Base-by-base conservation (phyloP, 2,329 filamentous ascomycete genomes). In the Colletotrichum brevisporum region DNA sequence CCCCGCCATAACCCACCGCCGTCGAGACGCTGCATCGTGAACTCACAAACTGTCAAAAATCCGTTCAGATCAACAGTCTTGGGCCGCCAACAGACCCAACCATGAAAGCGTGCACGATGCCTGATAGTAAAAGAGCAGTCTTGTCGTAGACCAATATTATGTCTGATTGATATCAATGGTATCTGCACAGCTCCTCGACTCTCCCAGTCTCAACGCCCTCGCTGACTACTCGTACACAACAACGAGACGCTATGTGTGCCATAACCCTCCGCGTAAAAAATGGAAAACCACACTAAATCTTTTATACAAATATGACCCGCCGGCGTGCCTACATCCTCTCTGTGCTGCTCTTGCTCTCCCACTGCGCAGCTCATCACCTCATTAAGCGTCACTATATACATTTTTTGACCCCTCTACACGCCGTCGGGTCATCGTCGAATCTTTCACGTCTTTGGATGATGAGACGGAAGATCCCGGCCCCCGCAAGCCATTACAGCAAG, bases 291-390 rank as follows among this genome's bases (percentile, higher is more conserved):
- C 60, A 67, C 51, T 71, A 39, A 67, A 72, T 71, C 63, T 69
- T 72, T 62, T 76, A 74, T 75, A 74, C 75, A 76, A 47, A 76
- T 66, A 76, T 76, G 71, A 69, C 58, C 57, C 55, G 26, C 63
- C 68, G 64, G 67, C 69, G 64, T 63, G 56, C 56, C 71, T 64
- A 50, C 68, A 63, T 65, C 26, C 41, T 24, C 51, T 59, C 43
- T 21, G 12, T 64, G 41, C 13, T 31, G 36, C 41, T 27, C 54
- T 61, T 43, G n/a, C 27, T 16, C 13, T 31, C 43, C 21, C 27
- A 13, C 6, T 18, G 43, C 54, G 24, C 48, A 21, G 48, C 41
- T 56, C 50, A 21, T 47, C 61, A 18, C 67, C 55, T 67, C 67
- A 69, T 69, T 66, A 69, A 69, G 51, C 67, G 4, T 69, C 54